Conservation (phyloP, 345 rosid species). For the Populus ilicifolia region DNA sequence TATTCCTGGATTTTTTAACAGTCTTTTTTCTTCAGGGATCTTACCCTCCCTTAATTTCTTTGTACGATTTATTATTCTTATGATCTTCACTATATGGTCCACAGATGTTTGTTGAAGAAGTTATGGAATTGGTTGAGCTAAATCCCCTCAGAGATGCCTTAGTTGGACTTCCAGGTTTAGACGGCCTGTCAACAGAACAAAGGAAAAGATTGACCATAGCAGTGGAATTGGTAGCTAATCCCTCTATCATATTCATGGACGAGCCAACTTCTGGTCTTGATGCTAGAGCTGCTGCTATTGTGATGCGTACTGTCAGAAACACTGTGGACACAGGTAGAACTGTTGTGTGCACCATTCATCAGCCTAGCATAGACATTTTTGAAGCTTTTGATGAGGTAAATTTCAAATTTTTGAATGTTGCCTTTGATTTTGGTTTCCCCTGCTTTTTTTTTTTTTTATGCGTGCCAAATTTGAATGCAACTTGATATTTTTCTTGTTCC, state of each 20-base stretch:
- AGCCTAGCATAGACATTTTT: constrained; percentile 89
- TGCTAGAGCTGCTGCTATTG: constrained; percentile 95
- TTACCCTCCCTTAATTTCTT: background rate
- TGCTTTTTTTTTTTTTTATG: background rate
- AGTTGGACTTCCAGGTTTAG: constrained; percentile 83
- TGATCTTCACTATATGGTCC: background rate
- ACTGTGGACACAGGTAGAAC: constrained; percentile 98
- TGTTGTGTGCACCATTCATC: constrained; percentile 92
- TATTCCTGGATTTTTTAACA: background rate
- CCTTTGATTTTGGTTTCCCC: background rate
- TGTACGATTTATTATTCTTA: no score
- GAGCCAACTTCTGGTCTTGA: constrained; percentile 96
- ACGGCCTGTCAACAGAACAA: constrained; percentile 88
- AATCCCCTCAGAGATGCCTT: constrained; percentile 62
- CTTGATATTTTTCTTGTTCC: constrained; percentile 17
- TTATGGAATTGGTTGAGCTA: constrained; percentile 91
- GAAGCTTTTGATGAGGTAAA: constrained; percentile 88
- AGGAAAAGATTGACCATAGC: constrained; percentile 91
- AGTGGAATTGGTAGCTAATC: constrained; percentile 92
- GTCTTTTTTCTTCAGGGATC: no score
- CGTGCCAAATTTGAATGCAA: background rate
- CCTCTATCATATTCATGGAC: constrained; percentile 93
- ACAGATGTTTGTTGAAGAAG: constrained; percentile 87
- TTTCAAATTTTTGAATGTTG: background rate
- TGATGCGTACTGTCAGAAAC: constrained; percentile 90